Evolutionary conservation across 345 rosid genomes (phyloP), one percentile per base, ranked within the genome.

Genomic region (Jatropha curcas): DNA sequence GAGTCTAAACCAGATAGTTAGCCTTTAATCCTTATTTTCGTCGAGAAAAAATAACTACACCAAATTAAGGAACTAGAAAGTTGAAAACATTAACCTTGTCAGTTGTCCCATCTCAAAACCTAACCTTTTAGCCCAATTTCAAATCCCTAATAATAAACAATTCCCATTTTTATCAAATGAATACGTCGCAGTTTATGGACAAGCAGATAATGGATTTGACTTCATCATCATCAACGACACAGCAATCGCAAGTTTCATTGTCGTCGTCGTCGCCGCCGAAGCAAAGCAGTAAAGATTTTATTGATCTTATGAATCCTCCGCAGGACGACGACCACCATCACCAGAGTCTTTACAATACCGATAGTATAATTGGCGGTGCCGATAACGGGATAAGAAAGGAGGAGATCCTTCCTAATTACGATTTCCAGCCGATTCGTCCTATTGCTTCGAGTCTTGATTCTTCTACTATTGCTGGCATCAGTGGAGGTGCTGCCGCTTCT

Each of bases 151-250:
- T 17, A 24, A 27, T 25, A 13, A 27, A n/a, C n/a, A n/a, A 16
- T 61, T 24, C 34, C 2, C 20, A 3, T 14, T 16, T 45, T 24
- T 25, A 61, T 31, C 35, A 60, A 73, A 91, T 92, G 94, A 89
- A 88, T 72, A 63, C 89, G 60, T 79, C 85, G 70, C 83, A 81
- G 86, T 90, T 79, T 72, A 86, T 88, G 84, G 96, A 92, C 85
- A 90, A 94, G 76, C 94, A 90, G 78, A 84, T 87, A 68, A 91
- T 90, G 97, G 94, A 93, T 85, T 85, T 89, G 69, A 79, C 89
- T 28, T 74, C 84, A 4, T 72, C 84, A 3, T 80, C 81, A 3
- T 27, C 55, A 63, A 0, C 56, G 28, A 28, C 57, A 5, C 57
- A 4, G 14, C 25, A 41, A 41, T 41, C 45, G 45, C 45, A 41